phyloP scores from a whole-genome alignment of 805 yeast genomes.

The Candida pini region DNA sequence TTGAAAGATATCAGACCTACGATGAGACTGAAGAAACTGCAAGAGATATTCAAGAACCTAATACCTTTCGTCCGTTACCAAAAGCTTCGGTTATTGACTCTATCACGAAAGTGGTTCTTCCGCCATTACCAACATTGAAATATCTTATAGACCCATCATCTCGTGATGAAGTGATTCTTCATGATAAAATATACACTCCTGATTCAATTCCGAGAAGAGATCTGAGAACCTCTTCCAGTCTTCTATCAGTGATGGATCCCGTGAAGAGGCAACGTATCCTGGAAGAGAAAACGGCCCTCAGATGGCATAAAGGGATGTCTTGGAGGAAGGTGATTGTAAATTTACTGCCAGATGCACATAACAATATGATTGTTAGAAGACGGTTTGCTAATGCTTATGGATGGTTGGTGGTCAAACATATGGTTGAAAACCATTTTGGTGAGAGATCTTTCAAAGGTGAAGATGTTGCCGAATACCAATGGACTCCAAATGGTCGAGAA shows the following conservation, averaged over 20 bases:
- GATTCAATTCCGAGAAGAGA: slow-evolving; percentile 30
- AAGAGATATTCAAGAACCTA: slow-evolving; percentile 8
- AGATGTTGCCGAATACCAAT: slow-evolving; percentile 17
- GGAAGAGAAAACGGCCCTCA: slow-evolving; percentile 81
- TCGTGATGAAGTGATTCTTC: slow-evolving; percentile 62
- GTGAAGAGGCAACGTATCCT: slow-evolving; percentile 36
- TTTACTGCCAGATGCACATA: slow-evolving; percentile 90
- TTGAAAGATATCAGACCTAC: slow-evolving; percentile 28
- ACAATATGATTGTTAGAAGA: slow-evolving; percentile 84
- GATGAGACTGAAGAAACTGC: slow-evolving; percentile 5
- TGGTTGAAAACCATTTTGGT: slow-evolving; percentile 62
- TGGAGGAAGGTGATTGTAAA: slow-evolving; percentile 92
- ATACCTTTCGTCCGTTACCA: slow-evolving; percentile 37
- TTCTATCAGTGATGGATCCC: slow-evolving; percentile 27
- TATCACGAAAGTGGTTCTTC: slow-evolving; percentile 69
- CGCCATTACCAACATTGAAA: slow-evolving; percentile 69
- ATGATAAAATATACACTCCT: slow-evolving; percentile 79
- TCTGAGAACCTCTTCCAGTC: slow-evolving; percentile 23
- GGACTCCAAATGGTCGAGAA: slow-evolving; percentile 5
- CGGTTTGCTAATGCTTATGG: slow-evolving; percentile 91
- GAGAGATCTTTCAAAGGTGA: slow-evolving; percentile 16
- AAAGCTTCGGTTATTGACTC: slow-evolving; percentile 74
- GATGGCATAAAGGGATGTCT: slow-evolving; percentile 75
- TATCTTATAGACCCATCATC: slow-evolving; percentile 63
- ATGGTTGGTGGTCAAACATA: slow-evolving; percentile 85